Percentiles rank a stretch among this genome's conserved stretches.
Conservation (phyloP, 225 moss, liverwort and hornwort genomes). For the Straminergon stramineum region DNA sequence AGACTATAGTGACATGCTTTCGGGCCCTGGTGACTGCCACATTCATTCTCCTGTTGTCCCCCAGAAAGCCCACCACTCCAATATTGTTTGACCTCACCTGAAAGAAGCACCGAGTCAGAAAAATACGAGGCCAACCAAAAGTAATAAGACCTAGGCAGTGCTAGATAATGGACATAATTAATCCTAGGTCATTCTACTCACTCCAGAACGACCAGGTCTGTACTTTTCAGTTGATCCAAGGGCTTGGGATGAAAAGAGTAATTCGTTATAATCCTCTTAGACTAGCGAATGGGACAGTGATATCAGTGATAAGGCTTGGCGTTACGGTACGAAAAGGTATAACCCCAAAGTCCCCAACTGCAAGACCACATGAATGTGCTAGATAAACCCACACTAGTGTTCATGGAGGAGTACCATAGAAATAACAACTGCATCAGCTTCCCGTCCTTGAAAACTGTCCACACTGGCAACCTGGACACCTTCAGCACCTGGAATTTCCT, state of each 20-base stretch:
- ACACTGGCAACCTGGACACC: constrained; percentile 84
- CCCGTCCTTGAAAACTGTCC: constrained; percentile 97
- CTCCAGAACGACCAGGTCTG: neutral
- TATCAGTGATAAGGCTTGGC: neutral
- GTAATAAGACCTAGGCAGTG: neutral
- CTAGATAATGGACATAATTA: neutral
- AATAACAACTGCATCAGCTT: constrained; percentile 90
- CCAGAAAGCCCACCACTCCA: constrained; percentile 91
- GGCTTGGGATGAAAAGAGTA: neutral
- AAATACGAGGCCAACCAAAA: neutral
- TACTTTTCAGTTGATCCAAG: neutral
- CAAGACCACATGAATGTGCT: neutral
- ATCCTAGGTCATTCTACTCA: neutral
- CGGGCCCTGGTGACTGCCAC: constrained; percentile 95
- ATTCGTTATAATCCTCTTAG: neutral
- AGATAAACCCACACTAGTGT: neutral
- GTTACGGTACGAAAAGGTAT: neutral
- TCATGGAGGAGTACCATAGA: constrained; percentile 60
- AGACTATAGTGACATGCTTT: constrained; percentile 81
- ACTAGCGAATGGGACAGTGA: neutral
- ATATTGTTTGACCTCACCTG: constrained; percentile 92
- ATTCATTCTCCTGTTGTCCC: constrained; percentile 91
- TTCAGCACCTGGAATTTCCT: constrained; percentile 64
- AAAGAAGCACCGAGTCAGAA: neutral
- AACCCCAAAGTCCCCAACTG: neutral